Evolutionary conservation across 148 eudicot genomes (phyloP).

Genomic region (Fagopyrum tataricum): DNA sequence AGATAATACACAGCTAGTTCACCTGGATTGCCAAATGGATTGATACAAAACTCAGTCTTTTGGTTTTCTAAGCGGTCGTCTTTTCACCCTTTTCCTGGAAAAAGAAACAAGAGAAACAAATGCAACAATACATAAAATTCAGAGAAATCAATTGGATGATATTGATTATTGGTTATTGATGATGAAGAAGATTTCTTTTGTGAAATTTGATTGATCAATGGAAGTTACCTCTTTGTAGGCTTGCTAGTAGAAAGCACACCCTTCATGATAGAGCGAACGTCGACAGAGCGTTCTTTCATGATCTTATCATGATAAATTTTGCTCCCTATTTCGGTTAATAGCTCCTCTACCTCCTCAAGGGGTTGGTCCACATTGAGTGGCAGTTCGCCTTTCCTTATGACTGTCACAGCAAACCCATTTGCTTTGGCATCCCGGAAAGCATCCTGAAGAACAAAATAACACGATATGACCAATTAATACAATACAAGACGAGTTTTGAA

Average conservation of each 20-base stretch:
- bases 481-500: neutral
- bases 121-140: neutral
- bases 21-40: neutral
- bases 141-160: neutral
- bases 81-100: neutral
- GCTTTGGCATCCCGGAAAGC: conserved; percentile 68
- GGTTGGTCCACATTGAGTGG: conserved; percentile 73
- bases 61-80: neutral
- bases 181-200: neutral
- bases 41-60: neutral
- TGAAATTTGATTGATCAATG: neutral
- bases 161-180: too few relatives aligned
- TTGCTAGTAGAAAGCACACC: conserved; percentile 61
- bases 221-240: conserved; percentile 47
- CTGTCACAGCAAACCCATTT: conserved; percentile 79
- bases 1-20: neutral
- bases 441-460: conserved; percentile 36
- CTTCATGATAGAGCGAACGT: conserved; percentile 57
- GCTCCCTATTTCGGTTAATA: conserved; percentile 68
- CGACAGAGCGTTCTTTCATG: conserved; percentile 58
- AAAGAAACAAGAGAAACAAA: neutral
- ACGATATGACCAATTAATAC: neutral
- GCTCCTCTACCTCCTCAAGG: conserved; percentile 84
- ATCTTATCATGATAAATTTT: conserved; percentile 82
- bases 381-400: conserved; percentile 73